These are phyloP conservation scores for Ganoderma lucidum DNA, from an alignment of 1,284 basidiomycete genomes.

Conservation along the genomic window DNA sequence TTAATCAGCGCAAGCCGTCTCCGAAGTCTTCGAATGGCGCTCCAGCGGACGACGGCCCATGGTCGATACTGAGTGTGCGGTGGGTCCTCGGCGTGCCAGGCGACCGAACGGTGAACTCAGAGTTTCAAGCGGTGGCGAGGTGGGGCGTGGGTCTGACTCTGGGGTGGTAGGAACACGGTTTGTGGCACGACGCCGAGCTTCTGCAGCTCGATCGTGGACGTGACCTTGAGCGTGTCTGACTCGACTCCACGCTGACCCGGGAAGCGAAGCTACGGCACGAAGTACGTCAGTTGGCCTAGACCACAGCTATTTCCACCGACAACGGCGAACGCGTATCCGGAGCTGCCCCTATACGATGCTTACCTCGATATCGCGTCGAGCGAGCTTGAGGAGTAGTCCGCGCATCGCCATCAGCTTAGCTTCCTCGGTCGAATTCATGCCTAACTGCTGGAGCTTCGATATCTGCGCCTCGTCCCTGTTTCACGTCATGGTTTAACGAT, in stretches of 20 bases:
- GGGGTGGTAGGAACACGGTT: slow-evolving; percentile 88
- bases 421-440: slow-evolving; percentile 84
- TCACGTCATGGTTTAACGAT: background rate
- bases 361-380: slow-evolving; percentile 72
- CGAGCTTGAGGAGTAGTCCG: slow-evolving; percentile 89
- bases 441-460: slow-evolving; percentile 78
- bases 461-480: slow-evolving; percentile 80
- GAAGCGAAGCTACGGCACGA: slow-evolving; percentile 61
- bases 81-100: slow-evolving; percentile 57
- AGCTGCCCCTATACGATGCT: slow-evolving; percentile 20
- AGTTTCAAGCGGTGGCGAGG: slow-evolving; percentile 47
- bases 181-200: slow-evolving; percentile 93
- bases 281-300: background rate
- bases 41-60: slow-evolving; percentile 39
- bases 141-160: slow-evolving; percentile 49
- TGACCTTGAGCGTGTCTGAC: slow-evolving; percentile 70
- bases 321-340: background rate
- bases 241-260: slow-evolving; percentile 68
- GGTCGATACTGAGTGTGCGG: slow-evolving; percentile 56
- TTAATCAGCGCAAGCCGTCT: slow-evolving; percentile 76
- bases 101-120: slow-evolving; percentile 47
- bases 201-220: slow-evolving; percentile 75
- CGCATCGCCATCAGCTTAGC: slow-evolving; percentile 85
- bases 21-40: slow-evolving; percentile 79
- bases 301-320: background rate